Evolutionary conservation across 345 rosid genomes (phyloP), one percentile per base, ranked within the genome.

Genomic region (Boechera retrofracta): DNA sequence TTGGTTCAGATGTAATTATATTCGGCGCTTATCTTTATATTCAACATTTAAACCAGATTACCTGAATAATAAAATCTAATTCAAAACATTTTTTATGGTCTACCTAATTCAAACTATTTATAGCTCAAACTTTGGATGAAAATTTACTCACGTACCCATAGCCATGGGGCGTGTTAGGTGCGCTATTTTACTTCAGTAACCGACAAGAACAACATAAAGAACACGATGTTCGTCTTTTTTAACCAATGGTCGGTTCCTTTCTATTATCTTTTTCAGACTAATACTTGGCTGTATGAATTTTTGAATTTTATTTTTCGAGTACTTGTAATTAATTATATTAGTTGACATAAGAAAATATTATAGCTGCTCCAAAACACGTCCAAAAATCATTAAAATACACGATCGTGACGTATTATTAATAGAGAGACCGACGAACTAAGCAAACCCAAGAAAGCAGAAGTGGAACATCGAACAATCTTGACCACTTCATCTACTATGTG

Each of bases 191-290:
- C 47, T 64, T 70, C 16, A 15, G 67, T 77, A 71, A 71, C 76
- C 76, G 81, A 70, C 62, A 71, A 64, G 38, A 77, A 45, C 13
- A 71, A 16, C 76, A 56, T 54, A 54, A 63, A 69, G 33, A 54
- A 44, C 33, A 55, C 58, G 33, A 44, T 62, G 65, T 35, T 68
- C 61, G 44, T 32, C 42, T 62, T 35, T 62, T 53, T 26, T 18
- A 54, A 45, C 13, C 55, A 71, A 64, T 77, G 51, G 77, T 77
- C 72, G 72, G 81, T 64, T 77, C 72, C 76, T 77, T 77, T 76
- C n/a, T 64, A n/a, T 38, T 48, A 24, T 16, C 64, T 54, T 63
- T 69, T 69, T 42, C 65, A 61, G 32, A 52, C 69, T 52, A 52
- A 41, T 44, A 32, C 38, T 57, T 74, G 57, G 57, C 33, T 66